Base-by-base conservation (phyloP, 164 flowering plant species). In the Vitis riparia region DNA sequence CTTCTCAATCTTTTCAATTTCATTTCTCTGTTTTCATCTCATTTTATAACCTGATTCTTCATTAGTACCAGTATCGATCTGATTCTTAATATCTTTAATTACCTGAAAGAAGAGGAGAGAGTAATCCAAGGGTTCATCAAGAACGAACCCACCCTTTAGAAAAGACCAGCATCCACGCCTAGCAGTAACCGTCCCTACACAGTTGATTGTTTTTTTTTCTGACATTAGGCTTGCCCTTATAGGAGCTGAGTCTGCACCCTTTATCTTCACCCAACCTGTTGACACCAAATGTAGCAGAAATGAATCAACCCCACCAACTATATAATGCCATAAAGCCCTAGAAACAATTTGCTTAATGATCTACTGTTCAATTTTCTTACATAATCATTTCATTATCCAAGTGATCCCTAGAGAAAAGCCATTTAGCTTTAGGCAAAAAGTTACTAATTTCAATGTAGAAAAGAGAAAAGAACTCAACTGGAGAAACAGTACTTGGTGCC, bases 151-250 rank as follows among this genome's bases (percentile, higher is more conserved):
- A 57, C 99, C 99, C 75, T 95, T 92, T 64, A 91, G 97, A 78
- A 94, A 94, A 17, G 99, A 91, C 99, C 99, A 94, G 77, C 99
- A 94, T 5, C 88, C 97, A 44, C 23, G 48, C 68, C 72, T 82
- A 0, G 95, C 95, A 9, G 77, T n/a, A 11, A 88, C 92, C 53
- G 85, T 83, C 2, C 97, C 99, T 17, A 92, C 73, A 58, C 95
- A 92, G n/a, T 65, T 55, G 8, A 60, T 62, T 0, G 75, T 68
- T 5, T 72, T 64, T 51, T 77, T 63, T 48, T 84, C 85, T 52
- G 86, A 71, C 19, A 67, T 77, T 4, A 92, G 78, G 56, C 76
- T 88, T 9, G 97, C 93, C 56, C 78, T 83, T 69, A 92, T 72
- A 0, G 76, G 78, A 63, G 84, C 77, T 27, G 92, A 82, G 13